A percentile compares a stretch with the other conserved stretches of the same genome.
These are phyloP conservation scores for Pisolithus sp. DNA, from an alignment of 768 basidiomycete genomes.

Conservation along the genomic window DNA sequence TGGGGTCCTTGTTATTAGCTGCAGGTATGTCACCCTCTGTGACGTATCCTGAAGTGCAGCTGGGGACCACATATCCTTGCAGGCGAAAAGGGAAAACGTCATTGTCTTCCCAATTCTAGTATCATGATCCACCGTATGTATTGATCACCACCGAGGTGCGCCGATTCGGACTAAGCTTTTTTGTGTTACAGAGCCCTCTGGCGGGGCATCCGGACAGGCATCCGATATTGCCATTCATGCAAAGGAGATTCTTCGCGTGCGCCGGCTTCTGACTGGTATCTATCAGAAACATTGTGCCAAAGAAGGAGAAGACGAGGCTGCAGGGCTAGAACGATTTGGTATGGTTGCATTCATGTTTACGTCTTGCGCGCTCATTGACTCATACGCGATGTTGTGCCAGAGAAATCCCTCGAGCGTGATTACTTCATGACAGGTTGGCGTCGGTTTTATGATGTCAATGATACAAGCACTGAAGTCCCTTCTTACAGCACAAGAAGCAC, in stretches of 20 bases:
- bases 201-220: conserved; percentile 92
- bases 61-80: conserved; percentile 7
- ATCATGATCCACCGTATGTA: conserved; percentile 96
- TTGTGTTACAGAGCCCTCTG: conserved; percentile 74
- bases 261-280: conserved; percentile 77
- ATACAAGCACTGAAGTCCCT: conserved; percentile 17
- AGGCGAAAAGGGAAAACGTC: conserved; percentile 85
- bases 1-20: conserved; percentile 90
- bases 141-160: background rate
- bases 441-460: conserved; percentile 6
- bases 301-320: conserved; percentile 54
- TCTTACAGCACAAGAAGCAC: conserved; percentile 70
- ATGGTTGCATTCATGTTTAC: conserved; percentile 21
- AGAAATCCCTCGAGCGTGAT: conserved; percentile 86
- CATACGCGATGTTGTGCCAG: conserved; percentile 33
- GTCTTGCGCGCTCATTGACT: conserved; percentile 17
- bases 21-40: conserved; percentile 44
- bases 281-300: conserved; percentile 82
- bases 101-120: conserved; percentile 87
- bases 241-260: conserved; percentile 87
- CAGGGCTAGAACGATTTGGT: conserved; percentile 77
- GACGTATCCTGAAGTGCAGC: conserved; percentile 6
- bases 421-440: conserved; percentile 86
- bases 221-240: conserved; percentile 98
- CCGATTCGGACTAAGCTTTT: conserved; percentile 1